Evolutionary conservation across 768 basidiomycete species (phyloP).

Genomic region (Termitomyces sp.): DNA sequence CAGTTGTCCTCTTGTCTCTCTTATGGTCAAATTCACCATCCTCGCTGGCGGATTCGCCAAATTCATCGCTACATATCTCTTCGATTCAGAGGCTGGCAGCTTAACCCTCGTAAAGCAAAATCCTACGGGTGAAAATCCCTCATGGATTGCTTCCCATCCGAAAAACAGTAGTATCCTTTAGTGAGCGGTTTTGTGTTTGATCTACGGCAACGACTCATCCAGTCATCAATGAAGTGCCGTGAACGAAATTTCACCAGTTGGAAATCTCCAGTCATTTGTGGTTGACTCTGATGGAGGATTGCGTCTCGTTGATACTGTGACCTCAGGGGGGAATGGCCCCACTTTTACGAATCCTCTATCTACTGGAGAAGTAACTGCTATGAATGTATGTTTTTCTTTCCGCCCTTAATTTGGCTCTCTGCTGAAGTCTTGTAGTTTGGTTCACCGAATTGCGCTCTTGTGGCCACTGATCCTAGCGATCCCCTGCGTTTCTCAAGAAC

Average conservation of each 20-base stretch:
- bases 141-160: constrained; percentile 53
- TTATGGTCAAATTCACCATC: constrained; percentile 43
- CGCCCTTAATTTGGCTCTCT: background rate
- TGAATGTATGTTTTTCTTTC: constrained; percentile 37
- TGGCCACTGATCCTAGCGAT: constrained; percentile 33
- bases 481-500: constrained; percentile 26
- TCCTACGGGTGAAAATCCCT: constrained; percentile 43
- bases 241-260: constrained; percentile 40
- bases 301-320: constrained; percentile 34
- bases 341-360: constrained; percentile 44
- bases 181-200: constrained; percentile 25
- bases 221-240: constrained; percentile 32
- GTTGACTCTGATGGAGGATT: constrained; percentile 34
- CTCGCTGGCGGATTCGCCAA: constrained; percentile 41
- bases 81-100: constrained; percentile 42
- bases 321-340: constrained; percentile 43
- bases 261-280: constrained; percentile 47
- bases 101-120: constrained; percentile 40
- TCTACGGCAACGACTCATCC: background rate
- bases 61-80: constrained; percentile 41
- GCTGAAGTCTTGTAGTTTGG: constrained; percentile 22
- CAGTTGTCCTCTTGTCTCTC: background rate
- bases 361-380: constrained; percentile 48
- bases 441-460: constrained; percentile 27
- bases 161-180: constrained; percentile 53